Evolutionary conservation across 1,284 basidiomycete genomes (phyloP).

Genomic region (Papiliotrema flavescens): DNA sequence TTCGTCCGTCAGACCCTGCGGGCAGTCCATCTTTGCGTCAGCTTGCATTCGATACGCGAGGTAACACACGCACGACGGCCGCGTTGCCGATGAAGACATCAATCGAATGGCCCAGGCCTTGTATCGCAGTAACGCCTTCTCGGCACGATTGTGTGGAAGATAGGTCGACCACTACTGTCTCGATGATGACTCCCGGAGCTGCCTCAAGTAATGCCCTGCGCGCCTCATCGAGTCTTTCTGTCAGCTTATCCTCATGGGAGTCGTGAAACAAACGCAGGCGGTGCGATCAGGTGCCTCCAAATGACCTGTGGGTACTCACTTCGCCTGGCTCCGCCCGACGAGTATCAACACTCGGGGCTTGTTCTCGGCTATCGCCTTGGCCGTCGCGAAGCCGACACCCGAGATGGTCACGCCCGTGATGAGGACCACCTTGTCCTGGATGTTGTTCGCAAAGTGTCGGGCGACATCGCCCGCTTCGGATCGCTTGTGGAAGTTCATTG

Average conservation of each 20-base stretch:
- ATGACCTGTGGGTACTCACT: constrained; percentile 6
- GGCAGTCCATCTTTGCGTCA: constrained; percentile 15
- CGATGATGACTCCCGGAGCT: constrained; percentile 3
- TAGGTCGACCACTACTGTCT: constrained; percentile 12
- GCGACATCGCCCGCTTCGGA: neutral
- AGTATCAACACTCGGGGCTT: constrained; percentile 16
- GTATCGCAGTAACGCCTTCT: constrained; percentile 3
- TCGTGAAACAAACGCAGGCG: too few relatives aligned
- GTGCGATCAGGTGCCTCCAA: too few relatives aligned
- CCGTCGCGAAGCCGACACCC: constrained; percentile 19
- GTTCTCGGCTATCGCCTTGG: constrained; percentile 15
- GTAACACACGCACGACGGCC: constrained; percentile 10
- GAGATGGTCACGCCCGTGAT: constrained; percentile 17
- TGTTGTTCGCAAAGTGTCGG: neutral
- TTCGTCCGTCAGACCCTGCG: constrained; percentile 18
- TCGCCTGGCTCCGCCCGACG: constrained; percentile 11
- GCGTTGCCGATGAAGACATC: constrained; percentile 37
- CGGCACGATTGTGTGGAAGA: constrained; percentile 6
- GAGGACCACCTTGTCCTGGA: constrained; percentile 8
- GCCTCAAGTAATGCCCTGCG: constrained; percentile 7
- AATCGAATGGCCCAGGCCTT: constrained; percentile 1
- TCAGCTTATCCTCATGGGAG: neutral
- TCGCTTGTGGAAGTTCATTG: too few relatives aligned
- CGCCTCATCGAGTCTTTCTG: constrained; percentile 10
- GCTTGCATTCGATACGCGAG: neutral